A percentile compares a stretch with the other conserved stretches of the same genome.
Evolutionary conservation across 345 rosid species (phyloP).

Genomic region (Ricinus communis): DNA sequence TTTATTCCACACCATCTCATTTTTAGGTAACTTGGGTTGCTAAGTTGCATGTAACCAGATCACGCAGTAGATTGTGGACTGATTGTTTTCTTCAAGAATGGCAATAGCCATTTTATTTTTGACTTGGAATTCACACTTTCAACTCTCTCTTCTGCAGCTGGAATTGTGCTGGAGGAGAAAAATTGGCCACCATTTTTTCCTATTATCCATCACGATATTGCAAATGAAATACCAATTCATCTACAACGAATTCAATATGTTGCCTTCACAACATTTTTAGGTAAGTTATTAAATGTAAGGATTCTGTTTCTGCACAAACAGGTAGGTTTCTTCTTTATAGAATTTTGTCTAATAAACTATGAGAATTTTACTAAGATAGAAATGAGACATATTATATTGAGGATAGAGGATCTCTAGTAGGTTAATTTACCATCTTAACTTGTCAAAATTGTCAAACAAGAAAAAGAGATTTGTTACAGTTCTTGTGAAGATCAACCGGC

Average conservation of each 20-base stretch:
- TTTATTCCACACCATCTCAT: neutral
- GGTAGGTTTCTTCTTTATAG: too few species aligned
- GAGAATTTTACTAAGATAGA: neutral
- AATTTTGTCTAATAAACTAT: neutral
- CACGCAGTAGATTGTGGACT: neutral
- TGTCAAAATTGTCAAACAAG: neutral
- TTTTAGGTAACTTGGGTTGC: neutral
- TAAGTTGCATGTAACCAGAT: neutral
- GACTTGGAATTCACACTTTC: neutral
- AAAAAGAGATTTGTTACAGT: neutral
- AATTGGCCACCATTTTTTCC: slow-evolving; percentile 42
- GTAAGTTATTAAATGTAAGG: slow-evolving; percentile 11
- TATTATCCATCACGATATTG: slow-evolving; percentile 36
- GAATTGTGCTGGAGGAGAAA: slow-evolving; percentile 35
- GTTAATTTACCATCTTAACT: neutral
- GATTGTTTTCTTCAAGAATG: neutral
- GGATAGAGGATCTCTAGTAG: neutral
- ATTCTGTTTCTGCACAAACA: neutral
- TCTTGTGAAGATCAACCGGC: neutral
- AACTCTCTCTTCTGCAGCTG: slow-evolving; percentile 27
- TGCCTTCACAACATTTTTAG: slow-evolving; percentile 36
- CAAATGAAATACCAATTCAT: slow-evolving; percentile 33
- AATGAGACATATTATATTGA: neutral
- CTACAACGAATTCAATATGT: slow-evolving; percentile 35
- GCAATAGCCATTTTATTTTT: neutral